A percentile compares a stretch with the other conserved stretches of the same genome.
These are phyloP conservation scores for Sphaceloma murrayae DNA, from an alignment of 2,329 filamentous ascomycete species.

Conservation along the genomic window DNA sequence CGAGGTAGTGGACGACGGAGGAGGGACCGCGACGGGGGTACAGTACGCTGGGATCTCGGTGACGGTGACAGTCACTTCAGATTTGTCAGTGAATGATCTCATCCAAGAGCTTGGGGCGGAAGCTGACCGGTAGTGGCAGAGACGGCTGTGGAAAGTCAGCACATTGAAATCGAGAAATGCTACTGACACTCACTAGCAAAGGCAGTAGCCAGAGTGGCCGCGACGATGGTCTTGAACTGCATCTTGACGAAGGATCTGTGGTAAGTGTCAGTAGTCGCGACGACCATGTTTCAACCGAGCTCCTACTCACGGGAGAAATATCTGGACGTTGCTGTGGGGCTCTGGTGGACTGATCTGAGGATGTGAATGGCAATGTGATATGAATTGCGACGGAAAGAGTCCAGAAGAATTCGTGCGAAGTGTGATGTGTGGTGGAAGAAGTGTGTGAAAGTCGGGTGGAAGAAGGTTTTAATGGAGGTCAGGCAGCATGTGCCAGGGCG, in stretches of 20 bases:
- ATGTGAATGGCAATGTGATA: conserved; percentile 16
- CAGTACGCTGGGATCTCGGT: conserved; percentile 14
- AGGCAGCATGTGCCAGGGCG: too few species aligned
- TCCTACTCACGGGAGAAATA: conserved; percentile 15
- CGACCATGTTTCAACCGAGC: neutral
- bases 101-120: neutral
- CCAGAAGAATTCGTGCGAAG: conserved; percentile 14
- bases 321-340: conserved; percentile 11
- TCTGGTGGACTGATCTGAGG: conserved; percentile 6
- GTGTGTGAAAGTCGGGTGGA: neutral
- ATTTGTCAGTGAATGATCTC: neutral
- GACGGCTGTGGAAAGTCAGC: conserved; percentile 10
- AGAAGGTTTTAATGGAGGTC: conserved; percentile 3
- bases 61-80: conserved; percentile 14
- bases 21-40: neutral
- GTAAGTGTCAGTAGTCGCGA: conserved; percentile 3
- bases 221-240: conserved; percentile 15
- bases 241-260: conserved; percentile 14
- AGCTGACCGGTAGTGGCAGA: conserved; percentile 11
- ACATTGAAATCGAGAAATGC: neutral
- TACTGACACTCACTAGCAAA: conserved; percentile 12
- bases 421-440: conserved; percentile 11
- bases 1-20: neutral
- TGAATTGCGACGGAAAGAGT: conserved; percentile 14
- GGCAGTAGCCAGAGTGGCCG: conserved; percentile 13